These are phyloP conservation scores for Typha latifolia DNA, from an alignment of 176 grass and related monocot genomes.

Conservation along the genomic window DNA sequence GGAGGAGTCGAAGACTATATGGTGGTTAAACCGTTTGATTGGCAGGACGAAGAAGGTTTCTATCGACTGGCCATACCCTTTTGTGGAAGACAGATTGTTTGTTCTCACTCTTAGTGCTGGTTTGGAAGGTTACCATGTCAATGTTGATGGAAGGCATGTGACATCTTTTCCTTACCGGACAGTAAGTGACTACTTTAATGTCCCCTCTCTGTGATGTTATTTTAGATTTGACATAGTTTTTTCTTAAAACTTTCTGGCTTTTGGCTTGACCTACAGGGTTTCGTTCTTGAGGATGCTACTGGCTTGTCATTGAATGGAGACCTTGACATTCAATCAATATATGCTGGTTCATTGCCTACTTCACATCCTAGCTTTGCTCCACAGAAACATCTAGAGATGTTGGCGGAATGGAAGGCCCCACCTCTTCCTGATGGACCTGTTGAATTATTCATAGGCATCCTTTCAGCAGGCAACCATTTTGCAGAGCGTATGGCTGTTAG, in stretches of 20 bases:
- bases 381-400: slow-evolving; percentile 77
- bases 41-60: slow-evolving; percentile 60
- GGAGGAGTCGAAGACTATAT: slow-evolving; percentile 55
- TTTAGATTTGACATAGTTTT: neutral
- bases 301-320: slow-evolving; percentile 89
- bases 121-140: slow-evolving; percentile 91
- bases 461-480: slow-evolving; percentile 96
- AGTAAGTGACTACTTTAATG: slow-evolving; percentile 28
- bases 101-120: slow-evolving; percentile 86
- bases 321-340: slow-evolving; percentile 75
- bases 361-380: slow-evolving; percentile 76
- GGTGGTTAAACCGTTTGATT: slow-evolving; percentile 88
- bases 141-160: slow-evolving; percentile 72
- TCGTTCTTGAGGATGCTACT: slow-evolving; percentile 90
- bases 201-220: neutral
- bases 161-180: slow-evolving; percentile 91
- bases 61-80: slow-evolving; percentile 86
- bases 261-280: slow-evolving; percentile 50
- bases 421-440: slow-evolving; percentile 50
- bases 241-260: slow-evolving; percentile 1
- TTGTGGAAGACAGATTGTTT: slow-evolving; percentile 74
- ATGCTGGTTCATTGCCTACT: slow-evolving; percentile 69
- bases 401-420: slow-evolving; percentile 54
- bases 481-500: slow-evolving; percentile 92
- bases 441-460: slow-evolving; percentile 89